Conservation (phyloP, 1,139 yeast species). For the Yamadazyma aaseri region DNA sequence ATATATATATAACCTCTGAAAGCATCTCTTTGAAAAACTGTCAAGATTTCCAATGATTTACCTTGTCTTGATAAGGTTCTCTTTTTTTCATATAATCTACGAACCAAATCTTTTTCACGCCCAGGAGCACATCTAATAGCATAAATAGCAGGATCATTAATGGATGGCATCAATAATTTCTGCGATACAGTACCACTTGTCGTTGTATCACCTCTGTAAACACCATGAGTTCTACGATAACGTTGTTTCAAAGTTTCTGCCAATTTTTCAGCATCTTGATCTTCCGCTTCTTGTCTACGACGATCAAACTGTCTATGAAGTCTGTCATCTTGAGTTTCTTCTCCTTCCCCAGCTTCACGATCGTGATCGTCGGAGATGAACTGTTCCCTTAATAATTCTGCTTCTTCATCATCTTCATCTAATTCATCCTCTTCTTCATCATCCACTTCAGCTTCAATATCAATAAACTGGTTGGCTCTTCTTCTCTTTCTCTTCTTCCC, state of each 20-base stretch:
- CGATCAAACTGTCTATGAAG: conserved; percentile 91
- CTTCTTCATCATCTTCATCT: conserved; percentile 85
- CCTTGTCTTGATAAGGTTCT: conserved; percentile 62
- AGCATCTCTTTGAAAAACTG: conserved; percentile 95
- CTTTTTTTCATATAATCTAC: conserved; percentile 79
- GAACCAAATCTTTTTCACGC: conserved; percentile 86
- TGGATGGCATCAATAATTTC: conserved; percentile 89
- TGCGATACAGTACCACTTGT: conserved; percentile 85
- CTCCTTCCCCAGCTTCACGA: conserved; percentile 40
- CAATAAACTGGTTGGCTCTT: conserved; percentile 86
- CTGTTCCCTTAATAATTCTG: conserved; percentile 81
- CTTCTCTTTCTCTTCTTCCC: conserved; percentile 61
- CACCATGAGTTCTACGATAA: conserved; percentile 83
- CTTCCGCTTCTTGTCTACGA: conserved; percentile 83
- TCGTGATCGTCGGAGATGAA: conserved; percentile 75
- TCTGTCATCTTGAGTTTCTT: conserved; percentile 56
- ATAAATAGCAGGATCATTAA: conserved; percentile 95
- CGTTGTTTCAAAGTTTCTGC: conserved; percentile 93
- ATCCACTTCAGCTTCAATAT: conserved; percentile 98
- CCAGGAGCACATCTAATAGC: conserved; percentile 94
- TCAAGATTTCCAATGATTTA: conserved; percentile 68
- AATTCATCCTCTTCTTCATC: conserved; percentile 96
- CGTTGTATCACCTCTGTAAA: conserved; percentile 80
- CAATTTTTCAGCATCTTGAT: conserved; percentile 91
- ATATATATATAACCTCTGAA: conserved; percentile 89